These are phyloP conservation scores for Hsuehochloa calcarea DNA, from an alignment of 176 grass and related monocot genomes.

Conservation along the genomic window DNA sequence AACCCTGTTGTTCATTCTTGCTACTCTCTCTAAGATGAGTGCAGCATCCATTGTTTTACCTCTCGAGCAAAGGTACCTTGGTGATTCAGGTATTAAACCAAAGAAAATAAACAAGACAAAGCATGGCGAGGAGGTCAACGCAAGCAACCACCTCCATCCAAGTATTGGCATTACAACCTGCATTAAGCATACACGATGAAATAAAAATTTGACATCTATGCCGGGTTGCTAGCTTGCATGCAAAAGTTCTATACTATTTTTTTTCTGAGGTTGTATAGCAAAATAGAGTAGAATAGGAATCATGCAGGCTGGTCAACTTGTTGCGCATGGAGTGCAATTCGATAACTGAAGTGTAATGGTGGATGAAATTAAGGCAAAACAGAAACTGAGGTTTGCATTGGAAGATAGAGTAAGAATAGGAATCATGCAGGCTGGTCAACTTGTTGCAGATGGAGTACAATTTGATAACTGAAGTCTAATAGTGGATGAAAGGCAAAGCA, in stretches of 20 bases:
- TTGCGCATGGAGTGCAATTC: background rate
- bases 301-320: background rate
- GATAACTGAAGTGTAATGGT: background rate
- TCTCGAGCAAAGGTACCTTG: conserved; percentile 67
- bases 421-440: background rate
- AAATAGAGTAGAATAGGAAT: background rate
- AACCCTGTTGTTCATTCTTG: conserved; percentile 49
- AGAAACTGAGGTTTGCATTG: background rate
- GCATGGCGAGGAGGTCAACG: conserved; percentile 53
- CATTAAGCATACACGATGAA: conserved; percentile 1
- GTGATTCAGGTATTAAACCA: conserved; percentile 58
- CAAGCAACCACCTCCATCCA: conserved; percentile 74
- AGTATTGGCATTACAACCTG: conserved; percentile 67
- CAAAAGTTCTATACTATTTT: background rate
- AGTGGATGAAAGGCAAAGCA: background rate
- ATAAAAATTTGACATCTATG: too few relatives aligned
- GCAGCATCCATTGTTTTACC: conserved; percentile 39
- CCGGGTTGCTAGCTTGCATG: background rate
- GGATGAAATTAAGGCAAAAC: background rate
- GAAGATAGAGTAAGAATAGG: background rate
- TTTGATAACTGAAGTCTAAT: background rate
- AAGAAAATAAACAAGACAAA: conserved; percentile 68
- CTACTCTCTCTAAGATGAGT: conserved; percentile 30
- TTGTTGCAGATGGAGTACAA: background rate
- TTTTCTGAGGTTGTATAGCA: background rate